Conservation (phyloP, 2,329 filamentous ascomycete species). For the Scleromitrula shiraiana region DNA sequence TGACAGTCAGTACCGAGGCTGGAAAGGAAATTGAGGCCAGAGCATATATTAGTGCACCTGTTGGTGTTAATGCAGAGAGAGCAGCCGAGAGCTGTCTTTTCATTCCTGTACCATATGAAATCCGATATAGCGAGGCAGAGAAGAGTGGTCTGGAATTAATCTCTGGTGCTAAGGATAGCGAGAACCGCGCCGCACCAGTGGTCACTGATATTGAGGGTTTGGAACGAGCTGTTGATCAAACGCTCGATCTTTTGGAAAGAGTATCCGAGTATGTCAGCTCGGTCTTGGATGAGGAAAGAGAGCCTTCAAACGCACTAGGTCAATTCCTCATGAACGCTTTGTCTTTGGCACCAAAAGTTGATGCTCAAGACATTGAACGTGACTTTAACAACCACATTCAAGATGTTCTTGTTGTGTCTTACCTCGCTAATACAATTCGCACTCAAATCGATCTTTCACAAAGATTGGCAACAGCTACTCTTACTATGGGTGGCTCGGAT, state of each 20-base stretch:
- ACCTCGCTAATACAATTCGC: constrained; percentile 96
- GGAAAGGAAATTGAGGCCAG: constrained; percentile 83
- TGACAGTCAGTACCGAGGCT: constrained; percentile 86
- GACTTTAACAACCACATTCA: constrained; percentile 99
- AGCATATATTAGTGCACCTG: constrained; percentile 92
- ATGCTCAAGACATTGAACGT: constrained; percentile 80
- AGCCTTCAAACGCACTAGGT: constrained; percentile 82
- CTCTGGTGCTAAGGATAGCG: constrained; percentile 69
- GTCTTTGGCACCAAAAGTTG: constrained; percentile 89
- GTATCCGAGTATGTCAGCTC: constrained; percentile 88
- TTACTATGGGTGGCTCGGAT: constrained; percentile 48
- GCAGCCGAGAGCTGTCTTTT: constrained; percentile 95
- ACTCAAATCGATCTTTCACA: constrained; percentile 98
- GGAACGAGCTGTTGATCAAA: constrained; percentile 78
- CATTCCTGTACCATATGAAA: constrained; percentile 92
- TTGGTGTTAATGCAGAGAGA: constrained; percentile 89
- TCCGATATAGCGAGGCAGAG: constrained; percentile 77
- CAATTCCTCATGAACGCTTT: constrained; percentile 94
- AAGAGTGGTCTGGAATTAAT: constrained; percentile 76
- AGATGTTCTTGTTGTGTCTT: constrained; percentile 95
- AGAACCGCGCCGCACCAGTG: constrained; percentile 64
- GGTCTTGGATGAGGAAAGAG: constrained; percentile 86
- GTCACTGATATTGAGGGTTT: constrained; percentile 85
- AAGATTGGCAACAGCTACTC: constrained; percentile 73
- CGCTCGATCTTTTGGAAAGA: constrained; percentile 81